A percentile compares a stretch with the other conserved stretches of the same genome.
These are phyloP conservation scores for Inonotus obliquus DNA, from an alignment of 1,284 basidiomycete species.

Conservation along the genomic window DNA sequence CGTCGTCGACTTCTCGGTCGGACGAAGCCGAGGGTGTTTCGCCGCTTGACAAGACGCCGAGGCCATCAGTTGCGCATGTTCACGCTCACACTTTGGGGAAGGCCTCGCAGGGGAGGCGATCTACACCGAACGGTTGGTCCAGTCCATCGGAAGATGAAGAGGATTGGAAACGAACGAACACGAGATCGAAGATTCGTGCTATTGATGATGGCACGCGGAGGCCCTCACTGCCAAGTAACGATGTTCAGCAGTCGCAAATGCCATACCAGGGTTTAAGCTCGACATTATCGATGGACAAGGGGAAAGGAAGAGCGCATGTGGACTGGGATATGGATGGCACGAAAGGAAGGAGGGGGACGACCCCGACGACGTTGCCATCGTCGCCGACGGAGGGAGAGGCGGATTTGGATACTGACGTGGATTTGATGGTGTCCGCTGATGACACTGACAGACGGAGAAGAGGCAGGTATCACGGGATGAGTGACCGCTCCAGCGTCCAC, in stretches of 20 bases:
- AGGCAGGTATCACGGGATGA: slow-evolving; percentile 2
- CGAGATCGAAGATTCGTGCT: slow-evolving; percentile 39
- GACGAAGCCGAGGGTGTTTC: slow-evolving; percentile 20
- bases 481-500: slow-evolving; percentile 7
- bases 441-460: slow-evolving; percentile 13
- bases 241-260: background rate
- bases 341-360: background rate
- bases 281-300: slow-evolving; percentile 7
- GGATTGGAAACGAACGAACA: slow-evolving; percentile 30
- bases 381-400: slow-evolving; percentile 23
- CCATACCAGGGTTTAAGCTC: background rate
- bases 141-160: slow-evolving; percentile 24
- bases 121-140: slow-evolving; percentile 14
- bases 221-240: slow-evolving; percentile 40
- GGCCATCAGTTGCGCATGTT: slow-evolving; percentile 31
- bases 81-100: slow-evolving; percentile 13
- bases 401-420: slow-evolving; percentile 37
- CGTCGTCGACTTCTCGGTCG: slow-evolving; percentile 23
- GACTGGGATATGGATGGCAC: background rate
- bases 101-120: slow-evolving; percentile 15
- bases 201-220: slow-evolving; percentile 43
- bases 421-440: slow-evolving; percentile 19
- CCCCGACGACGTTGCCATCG: slow-evolving; percentile 11
- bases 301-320: slow-evolving; percentile 6
- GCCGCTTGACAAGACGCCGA: slow-evolving; percentile 32